A percentile compares a stretch with the other conserved stretches of the same genome.
phyloP scores from a whole-genome alignment of 805 yeast species.

The Suhomyces sp. region DNA sequence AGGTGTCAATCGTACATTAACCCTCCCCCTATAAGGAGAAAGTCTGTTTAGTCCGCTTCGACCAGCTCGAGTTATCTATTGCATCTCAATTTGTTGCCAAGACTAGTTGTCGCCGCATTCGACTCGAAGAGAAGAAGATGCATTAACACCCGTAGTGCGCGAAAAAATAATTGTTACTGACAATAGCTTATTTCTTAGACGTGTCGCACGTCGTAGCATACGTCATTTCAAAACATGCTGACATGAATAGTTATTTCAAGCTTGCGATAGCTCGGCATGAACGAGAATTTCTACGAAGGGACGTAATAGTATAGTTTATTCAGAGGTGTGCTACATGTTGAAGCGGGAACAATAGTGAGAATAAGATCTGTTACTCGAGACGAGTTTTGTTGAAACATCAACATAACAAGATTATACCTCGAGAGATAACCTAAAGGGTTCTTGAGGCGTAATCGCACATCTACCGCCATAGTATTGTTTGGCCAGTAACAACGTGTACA shows the following conservation, averaged over 20 bases:
- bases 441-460: not conserved
- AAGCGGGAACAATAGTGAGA: no score
- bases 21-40: no score
- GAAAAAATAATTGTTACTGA: not conserved
- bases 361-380: not conserved
- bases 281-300: no score
- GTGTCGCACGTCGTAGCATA: not conserved
- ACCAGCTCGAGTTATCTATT: not conserved
- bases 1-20: no score
- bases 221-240: not conserved
- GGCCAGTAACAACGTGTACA: not conserved
- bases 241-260: no score
- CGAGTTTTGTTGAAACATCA: not conserved
- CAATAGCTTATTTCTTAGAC: not conserved
- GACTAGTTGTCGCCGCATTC: not conserved
- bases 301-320: no score
- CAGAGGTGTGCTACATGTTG: no score
- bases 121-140: not conserved
- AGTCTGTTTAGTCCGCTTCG: no score
- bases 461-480: not conserved
- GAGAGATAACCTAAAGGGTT: not conserved
- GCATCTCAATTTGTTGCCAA: not conserved
- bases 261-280: no score
- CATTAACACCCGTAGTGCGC: not conserved
- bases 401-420: not conserved